Conservation (phyloP, 306 rosid genomes). For the Medicago ruthenica region DNA sequence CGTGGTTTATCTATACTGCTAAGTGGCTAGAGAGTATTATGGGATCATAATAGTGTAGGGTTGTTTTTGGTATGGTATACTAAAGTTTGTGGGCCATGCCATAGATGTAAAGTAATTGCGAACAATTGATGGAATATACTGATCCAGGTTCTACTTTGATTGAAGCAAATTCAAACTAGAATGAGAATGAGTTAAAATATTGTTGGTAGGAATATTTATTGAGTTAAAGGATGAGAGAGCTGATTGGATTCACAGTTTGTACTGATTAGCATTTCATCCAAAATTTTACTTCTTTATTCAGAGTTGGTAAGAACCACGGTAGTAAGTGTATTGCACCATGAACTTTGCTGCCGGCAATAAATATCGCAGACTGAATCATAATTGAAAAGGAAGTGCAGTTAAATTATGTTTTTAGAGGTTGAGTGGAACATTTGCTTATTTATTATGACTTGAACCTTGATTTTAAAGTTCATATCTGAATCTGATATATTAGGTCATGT, state of each 20-base stretch:
- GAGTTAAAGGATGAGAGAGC: slow-evolving; percentile 25
- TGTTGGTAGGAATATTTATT: slow-evolving; percentile 23
- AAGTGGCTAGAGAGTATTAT: slow-evolving; percentile 29
- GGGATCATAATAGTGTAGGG: not conserved
- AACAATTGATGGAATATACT: slow-evolving; percentile 6
- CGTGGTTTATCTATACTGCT: not conserved
- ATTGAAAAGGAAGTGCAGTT: not conserved
- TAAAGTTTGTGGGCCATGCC: not conserved
- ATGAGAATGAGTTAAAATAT: not conserved
- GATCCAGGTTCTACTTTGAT: slow-evolving; percentile 21
- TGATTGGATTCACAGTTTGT: slow-evolving; percentile 1
- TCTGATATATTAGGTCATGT: not conserved
- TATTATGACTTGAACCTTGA: not conserved
- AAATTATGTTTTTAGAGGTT: not conserved
- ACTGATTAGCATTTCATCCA: not conserved
- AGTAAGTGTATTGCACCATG: not conserved
- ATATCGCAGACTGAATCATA: not conserved
- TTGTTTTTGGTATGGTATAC: slow-evolving; percentile 10
- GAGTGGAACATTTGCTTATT: not conserved
- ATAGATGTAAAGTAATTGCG: not conserved
- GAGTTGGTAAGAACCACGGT: not conserved
- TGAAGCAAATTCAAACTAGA: slow-evolving; percentile 13
- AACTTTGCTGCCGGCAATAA: no score
- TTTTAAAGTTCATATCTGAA: not conserved
- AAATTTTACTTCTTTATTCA: not conserved